Evolutionary conservation across 2,329 filamentous ascomycete genomes (phyloP).

Genomic region (Rosellinia necatrix): DNA sequence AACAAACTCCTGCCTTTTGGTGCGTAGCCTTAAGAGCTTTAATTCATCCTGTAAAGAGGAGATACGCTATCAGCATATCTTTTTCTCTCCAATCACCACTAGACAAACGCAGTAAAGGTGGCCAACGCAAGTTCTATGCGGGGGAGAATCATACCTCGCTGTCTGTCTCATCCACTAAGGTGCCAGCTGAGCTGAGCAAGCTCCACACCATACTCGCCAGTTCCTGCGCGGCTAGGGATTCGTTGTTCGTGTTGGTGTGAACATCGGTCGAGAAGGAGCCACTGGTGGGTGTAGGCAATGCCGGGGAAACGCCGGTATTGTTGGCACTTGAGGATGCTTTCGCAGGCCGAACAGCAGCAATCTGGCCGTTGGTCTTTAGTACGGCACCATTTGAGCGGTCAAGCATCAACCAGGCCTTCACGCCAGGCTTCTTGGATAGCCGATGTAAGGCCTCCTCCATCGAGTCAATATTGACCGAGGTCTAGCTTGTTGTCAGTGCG

Average conservation of each 20-base stretch:
- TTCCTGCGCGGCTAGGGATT: constrained; percentile 68
- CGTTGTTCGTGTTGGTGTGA: constrained; percentile 47
- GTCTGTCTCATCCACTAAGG: constrained; percentile 73
- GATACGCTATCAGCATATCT: constrained; percentile 10
- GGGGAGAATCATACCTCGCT: constrained; percentile 58
- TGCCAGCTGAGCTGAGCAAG: constrained; percentile 71
- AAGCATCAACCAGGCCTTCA: constrained; percentile 77
- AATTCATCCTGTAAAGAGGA: constrained; percentile 66
- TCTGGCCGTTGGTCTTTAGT: constrained; percentile 73
- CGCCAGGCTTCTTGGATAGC: constrained; percentile 76
- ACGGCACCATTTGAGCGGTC: constrained; percentile 74
- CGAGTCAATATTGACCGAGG: constrained; percentile 59
- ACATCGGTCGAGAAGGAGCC: constrained; percentile 53
- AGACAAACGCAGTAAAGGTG: too few species aligned
- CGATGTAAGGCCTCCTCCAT: constrained; percentile 69
- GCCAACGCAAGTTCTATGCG: neutral
- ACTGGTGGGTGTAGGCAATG: constrained; percentile 36
- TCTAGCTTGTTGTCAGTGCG: constrained; percentile 21
- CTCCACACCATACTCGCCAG: constrained; percentile 77
- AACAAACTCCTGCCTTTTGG: constrained; percentile 84
- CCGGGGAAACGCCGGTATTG: constrained; percentile 22
- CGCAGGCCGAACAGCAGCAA: constrained; percentile 60
- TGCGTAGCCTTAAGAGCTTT: constrained; percentile 74
- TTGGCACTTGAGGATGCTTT: constrained; percentile 34
- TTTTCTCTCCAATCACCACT: neutral